phyloP scores from a whole-genome alignment of 2,329 filamentous ascomycete genomes.

The Fusarium sp. region DNA sequence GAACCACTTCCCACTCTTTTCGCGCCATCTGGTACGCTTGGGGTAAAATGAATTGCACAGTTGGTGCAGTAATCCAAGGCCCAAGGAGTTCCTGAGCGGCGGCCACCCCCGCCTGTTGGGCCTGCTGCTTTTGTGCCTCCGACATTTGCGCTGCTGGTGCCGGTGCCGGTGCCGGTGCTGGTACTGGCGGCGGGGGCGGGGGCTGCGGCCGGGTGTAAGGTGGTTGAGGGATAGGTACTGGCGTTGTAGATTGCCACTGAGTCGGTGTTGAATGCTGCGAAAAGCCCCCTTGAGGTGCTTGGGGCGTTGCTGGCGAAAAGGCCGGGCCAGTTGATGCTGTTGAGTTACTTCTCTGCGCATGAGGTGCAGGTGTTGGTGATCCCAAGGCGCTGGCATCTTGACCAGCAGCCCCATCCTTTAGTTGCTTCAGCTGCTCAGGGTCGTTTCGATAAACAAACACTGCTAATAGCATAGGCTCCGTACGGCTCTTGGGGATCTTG shows the following conservation, averaged over 20 bases:
- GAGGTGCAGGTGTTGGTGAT: conserved; percentile 55
- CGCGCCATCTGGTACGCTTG: conserved; percentile 78
- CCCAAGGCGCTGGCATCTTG: conserved; percentile 36
- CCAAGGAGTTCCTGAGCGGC: conserved; percentile 77
- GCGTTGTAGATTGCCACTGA: conserved; percentile 54
- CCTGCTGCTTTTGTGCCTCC: conserved; percentile 57
- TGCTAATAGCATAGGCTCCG: conserved; percentile 84
- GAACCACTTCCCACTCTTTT: conserved; percentile 82
- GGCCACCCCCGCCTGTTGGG: conserved; percentile 67
- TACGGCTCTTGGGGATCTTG: conserved; percentile 78
- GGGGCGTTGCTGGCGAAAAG: conserved; percentile 69
- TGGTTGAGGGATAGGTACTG: conserved; percentile 56
- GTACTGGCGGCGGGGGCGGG: conserved; percentile 2
- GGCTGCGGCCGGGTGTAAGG: conserved; percentile 45
- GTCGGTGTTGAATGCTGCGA: conserved; percentile 54
- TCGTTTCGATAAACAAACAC: conserved; percentile 87
- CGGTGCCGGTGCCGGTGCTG: conserved; percentile 2
- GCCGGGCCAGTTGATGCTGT: conserved; percentile 60
- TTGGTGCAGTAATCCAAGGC: conserved; percentile 72
- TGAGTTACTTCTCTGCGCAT: conserved; percentile 62
- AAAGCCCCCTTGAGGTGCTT: conserved; percentile 53
- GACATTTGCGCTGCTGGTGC: conserved; percentile 44
- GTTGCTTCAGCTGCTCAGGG: conserved; percentile 54
- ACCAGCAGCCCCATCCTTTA: conserved; percentile 37
- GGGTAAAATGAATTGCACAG: conserved; percentile 77